Evolutionary conservation across 1,284 basidiomycete species (phyloP), one percentile per base, ranked within the genome.

Genomic region (Vanrija sp.): DNA sequence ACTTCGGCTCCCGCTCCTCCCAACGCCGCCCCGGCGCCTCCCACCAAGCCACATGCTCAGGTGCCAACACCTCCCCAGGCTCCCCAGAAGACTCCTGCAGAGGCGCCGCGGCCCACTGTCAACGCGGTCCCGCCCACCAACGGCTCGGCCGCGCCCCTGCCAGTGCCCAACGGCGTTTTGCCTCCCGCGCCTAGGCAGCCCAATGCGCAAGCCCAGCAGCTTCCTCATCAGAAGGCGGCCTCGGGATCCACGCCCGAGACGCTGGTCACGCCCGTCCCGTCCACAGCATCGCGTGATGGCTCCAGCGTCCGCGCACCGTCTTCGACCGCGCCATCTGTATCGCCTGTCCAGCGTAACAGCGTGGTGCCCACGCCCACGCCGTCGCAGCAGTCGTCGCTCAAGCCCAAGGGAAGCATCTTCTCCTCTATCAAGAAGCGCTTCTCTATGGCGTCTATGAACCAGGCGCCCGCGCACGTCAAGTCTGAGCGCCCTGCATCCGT

Each of bases 401-500:
- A 38, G 40, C 9, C 43, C n/a, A 53, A 60, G 54, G 48, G 38
- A 46, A 48, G 51, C 23, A 55, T 60, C 39, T 52, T 60, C 43
- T 39, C 46, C 6, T 51, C 46, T 38, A 43, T 60, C n/a, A 60
- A 57, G 49, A 56, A 57, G 54, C 54, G 58, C 25, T 60, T 60
- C 52, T 60, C 58, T 15, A 49, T 60, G 38, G 50, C 52, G 8
- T 39, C 40, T 16, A 46, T 54, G 18, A 49, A 57, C 49, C 14
- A 44, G n/a, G 8, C 42, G 0, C 38, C 51, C 3, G 10, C 46
- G 1, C 28, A 23, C 21, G 21, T 19, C 43, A 51, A 45, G 43
- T 44, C 14, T 43, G 51, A 10, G 16, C 54, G 58, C n/a, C 52
- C 55, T 4, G 25, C 23, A 25, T 57, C 55, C 6, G 39, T 49